Percentiles rank a stretch among this genome's conserved stretches.
These are phyloP conservation scores for Sporothrix sp. DNA, from an alignment of 2,329 filamentous ascomycete species.

Conservation along the genomic window DNA sequence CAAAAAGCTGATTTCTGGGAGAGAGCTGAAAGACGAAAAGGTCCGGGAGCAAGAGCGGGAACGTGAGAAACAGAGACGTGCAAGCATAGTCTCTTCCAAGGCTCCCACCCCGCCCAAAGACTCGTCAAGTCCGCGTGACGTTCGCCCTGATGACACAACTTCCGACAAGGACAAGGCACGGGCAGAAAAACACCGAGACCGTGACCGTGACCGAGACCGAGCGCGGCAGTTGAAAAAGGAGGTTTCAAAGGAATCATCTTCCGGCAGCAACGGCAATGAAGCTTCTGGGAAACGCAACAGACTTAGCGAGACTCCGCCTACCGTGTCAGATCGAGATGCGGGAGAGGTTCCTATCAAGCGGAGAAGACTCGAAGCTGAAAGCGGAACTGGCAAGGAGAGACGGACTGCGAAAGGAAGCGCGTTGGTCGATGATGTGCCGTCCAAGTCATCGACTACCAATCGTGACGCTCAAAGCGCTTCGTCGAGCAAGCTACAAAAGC, in stretches of 20 bases:
- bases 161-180: conserved; percentile 45
- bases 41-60: conserved; percentile 14
- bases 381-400: conserved; percentile 34
- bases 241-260: conserved; percentile 46
- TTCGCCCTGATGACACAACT: conserved; percentile 36
- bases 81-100: conserved; percentile 42
- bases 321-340: conserved; percentile 42
- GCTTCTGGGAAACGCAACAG: conserved; percentile 48
- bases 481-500: conserved; percentile 27
- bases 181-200: conserved; percentile 48
- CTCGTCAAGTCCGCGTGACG: conserved; percentile 42
- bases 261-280: conserved; percentile 35
- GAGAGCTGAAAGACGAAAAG: conserved; percentile 48
- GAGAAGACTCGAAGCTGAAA: conserved; percentile 46
- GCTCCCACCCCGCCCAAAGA: conserved; percentile 45
- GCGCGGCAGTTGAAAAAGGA: conserved; percentile 53
- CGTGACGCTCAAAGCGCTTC: conserved; percentile 26
- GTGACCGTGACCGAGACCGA: conserved; percentile 51
- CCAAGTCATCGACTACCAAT: conserved; percentile 28
- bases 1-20: conserved; percentile 56
- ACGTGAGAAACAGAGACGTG: conserved; percentile 41
- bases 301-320: conserved; percentile 49
- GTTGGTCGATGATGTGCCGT: conserved; percentile 37
- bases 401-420: conserved; percentile 31
- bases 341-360: conserved; percentile 44